Conservation (phyloP, 108 stramenopile species). For the Aurantiochytrium sp. region DNA sequence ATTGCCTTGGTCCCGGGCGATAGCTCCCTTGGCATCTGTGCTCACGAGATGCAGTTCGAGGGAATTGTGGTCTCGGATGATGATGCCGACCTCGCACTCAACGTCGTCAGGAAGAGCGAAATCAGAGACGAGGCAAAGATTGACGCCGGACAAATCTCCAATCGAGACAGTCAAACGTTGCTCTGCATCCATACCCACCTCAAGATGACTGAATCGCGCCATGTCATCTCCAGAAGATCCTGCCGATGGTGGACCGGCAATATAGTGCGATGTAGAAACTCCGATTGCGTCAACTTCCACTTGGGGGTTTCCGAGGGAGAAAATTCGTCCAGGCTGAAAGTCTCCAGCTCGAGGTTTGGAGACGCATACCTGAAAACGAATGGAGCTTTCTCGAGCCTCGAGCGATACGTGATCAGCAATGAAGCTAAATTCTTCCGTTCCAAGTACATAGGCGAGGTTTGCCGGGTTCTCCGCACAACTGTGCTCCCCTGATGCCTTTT, state of each 20-base stretch:
- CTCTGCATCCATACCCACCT: neutral
- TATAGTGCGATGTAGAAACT: neutral
- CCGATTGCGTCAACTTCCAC: neutral
- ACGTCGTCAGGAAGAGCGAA: neutral
- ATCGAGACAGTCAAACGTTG: neutral
- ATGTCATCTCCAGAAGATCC: too few species aligned
- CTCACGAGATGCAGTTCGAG: neutral
- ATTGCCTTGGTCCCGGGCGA: neutral
- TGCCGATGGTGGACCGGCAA: neutral
- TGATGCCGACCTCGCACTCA: neutral
- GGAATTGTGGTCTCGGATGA: neutral
- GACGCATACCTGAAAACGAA: neutral
- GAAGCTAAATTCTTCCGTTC: neutral
- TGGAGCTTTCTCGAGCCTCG: neutral
- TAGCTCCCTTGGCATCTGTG: neutral
- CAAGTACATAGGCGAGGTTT: neutral
- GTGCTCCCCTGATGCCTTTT: too few species aligned
- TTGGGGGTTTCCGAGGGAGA: slow-evolving; percentile 9
- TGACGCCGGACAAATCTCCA: neutral
- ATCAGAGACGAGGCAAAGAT: neutral
- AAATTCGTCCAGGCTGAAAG: neutral
- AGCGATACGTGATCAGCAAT: neutral
- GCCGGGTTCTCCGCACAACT: neutral
- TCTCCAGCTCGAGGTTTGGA: neutral
- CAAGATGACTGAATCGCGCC: neutral